Percentiles rank a stretch among this genome's conserved stretches.
Conservation (phyloP, 495 filamentous ascomycete species). For the Aspergillus leporis region DNA sequence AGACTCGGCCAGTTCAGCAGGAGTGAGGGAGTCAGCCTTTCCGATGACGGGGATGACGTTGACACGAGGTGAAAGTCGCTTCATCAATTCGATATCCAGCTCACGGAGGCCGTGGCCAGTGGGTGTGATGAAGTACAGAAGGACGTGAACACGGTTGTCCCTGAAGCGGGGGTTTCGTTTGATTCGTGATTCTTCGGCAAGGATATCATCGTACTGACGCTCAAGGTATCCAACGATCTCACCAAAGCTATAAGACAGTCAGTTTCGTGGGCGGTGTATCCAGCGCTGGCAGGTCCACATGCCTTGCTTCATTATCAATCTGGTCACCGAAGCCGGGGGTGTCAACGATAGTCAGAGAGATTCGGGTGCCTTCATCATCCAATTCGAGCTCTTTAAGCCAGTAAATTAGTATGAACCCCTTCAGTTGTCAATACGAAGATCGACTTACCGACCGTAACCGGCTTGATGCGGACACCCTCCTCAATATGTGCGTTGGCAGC, state of each 20-base stretch:
- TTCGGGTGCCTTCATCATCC: slow-evolving; percentile 97
- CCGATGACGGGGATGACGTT: slow-evolving; percentile 99
- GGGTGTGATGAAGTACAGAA: slow-evolving; percentile 98
- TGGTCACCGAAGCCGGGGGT: slow-evolving; percentile 98
- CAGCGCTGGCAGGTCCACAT: slow-evolving; percentile 28
- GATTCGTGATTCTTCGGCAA: slow-evolving; percentile 98
- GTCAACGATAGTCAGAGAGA: slow-evolving; percentile 97
- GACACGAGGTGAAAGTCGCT: slow-evolving; percentile 94
- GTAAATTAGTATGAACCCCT: neutral
- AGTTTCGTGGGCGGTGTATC: slow-evolving; percentile 19
- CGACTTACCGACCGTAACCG: slow-evolving; percentile 88
- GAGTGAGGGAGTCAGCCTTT: slow-evolving; percentile 96
- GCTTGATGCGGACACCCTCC: slow-evolving; percentile 97
- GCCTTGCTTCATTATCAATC: slow-evolving; percentile 99
- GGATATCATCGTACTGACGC: slow-evolving; percentile 98
- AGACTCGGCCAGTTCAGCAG: slow-evolving; percentile 93
- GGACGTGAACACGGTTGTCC: slow-evolving; percentile 96
- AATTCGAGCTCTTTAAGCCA: slow-evolving; percentile 80
- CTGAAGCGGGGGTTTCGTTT: slow-evolving; percentile 99
- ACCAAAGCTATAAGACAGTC: slow-evolving; percentile 66
- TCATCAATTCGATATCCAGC: slow-evolving; percentile 99
- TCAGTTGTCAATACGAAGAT: neutral
- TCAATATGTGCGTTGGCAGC: slow-evolving; percentile 84
- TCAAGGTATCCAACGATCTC: slow-evolving; percentile 98
- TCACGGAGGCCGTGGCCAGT: slow-evolving; percentile 98